phyloP scores from a whole-genome alignment of 2,329 filamentous ascomycete genomes.

The Apiospora hydei region DNA sequence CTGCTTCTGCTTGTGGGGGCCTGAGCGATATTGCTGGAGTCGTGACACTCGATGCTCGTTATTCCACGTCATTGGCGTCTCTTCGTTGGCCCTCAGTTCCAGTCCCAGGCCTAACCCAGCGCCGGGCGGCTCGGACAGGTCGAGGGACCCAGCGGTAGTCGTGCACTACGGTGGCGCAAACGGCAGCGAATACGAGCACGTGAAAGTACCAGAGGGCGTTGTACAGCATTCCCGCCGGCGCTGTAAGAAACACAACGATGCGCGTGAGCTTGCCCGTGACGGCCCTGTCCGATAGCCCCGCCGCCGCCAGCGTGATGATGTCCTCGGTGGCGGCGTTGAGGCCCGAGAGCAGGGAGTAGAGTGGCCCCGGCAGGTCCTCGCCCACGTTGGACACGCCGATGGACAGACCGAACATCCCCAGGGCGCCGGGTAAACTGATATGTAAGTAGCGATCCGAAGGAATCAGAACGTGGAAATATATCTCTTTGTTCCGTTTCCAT shows the following conservation, averaged over 20 bases:
- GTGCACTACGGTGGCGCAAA: conserved; percentile 59
- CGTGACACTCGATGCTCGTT: background rate
- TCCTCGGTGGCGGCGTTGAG: conserved; percentile 77
- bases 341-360: conserved; percentile 74
- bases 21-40: too few species aligned
- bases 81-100: conserved; percentile 15
- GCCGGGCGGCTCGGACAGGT: conserved; percentile 31
- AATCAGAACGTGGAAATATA: background rate
- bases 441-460: background rate
- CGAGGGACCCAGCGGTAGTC: conserved; percentile 62
- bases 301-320: conserved; percentile 73
- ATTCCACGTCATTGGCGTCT: background rate
- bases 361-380: conserved; percentile 64
- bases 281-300: conserved; percentile 71
- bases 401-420: conserved; percentile 74
- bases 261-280: conserved; percentile 71
- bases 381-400: conserved; percentile 69
- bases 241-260: conserved; percentile 69
- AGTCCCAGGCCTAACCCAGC: conserved; percentile 21
- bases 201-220: conserved; percentile 81
- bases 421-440: conserved; percentile 69
- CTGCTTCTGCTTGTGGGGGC: too few species aligned
- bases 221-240: conserved; percentile 71
- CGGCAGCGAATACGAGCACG: conserved; percentile 63
- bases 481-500: too few species aligned